Evolutionary conservation across 306 rosid genomes (phyloP), one percentile per base, ranked within the genome.

Genomic region (Sophora flavescens): DNA sequence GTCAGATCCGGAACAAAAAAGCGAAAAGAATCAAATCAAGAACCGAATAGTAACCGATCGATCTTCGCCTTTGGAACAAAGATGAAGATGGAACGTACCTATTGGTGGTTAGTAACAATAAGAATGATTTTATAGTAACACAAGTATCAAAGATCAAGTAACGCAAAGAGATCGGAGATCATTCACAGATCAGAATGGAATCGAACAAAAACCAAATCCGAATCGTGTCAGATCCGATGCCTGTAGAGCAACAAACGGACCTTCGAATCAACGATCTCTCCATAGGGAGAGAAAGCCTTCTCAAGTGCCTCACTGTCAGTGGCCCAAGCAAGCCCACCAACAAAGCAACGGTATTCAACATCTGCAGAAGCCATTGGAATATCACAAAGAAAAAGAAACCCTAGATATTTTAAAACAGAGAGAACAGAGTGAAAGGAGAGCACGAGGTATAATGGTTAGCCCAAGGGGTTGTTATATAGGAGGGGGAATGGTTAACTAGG

Each of bases 291-390:
- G 63, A 93, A 93, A 12, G 96, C 96, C 8, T 66, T 78, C 86
- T 83, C 86, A 12, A 93, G 85, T 0, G 93, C 82, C 0, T 83
- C 82, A 44, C 48, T 76, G 51, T 93, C 98, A 53, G 98, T 93
- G 92, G 94, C 89, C 98, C 98, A 93, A 0, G 98, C 97, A 1
- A 93, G 94, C 59, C 98, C 98, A 14, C 98, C 98, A 48, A 93
- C 98, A 16, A 93, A 93, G 83, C 96, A 90, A 2, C 98, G 68
- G 87, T 0, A 93, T 79, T 93, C 97, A 57, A 86, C 84, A 17
- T 90, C 93, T 1, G 90, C 88, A 0, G 91, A 41, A 17, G 89
- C 92, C 98, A 93, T 91, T 6, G 35, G 4, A n/a, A 1, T 1
- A 41, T 14, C 2, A 1, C 22, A 12, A 17, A 2, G 6, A 0